Conservation (phyloP, 306 rosid species). For the Cicer pinnatifidum region DNA sequence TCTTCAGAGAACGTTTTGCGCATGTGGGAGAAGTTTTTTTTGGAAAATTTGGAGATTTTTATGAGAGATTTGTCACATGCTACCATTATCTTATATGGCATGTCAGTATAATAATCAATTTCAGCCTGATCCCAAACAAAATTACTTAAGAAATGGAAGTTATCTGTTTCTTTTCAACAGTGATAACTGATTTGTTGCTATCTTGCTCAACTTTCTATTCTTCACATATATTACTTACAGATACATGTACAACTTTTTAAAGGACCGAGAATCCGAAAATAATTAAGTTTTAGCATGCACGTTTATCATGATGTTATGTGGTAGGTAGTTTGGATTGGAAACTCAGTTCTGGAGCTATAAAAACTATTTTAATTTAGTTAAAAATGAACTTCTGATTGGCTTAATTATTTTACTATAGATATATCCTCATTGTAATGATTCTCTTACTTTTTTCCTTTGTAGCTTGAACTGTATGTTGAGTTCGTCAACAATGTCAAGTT, state of each 20-base stretch:
- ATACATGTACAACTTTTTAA: background rate
- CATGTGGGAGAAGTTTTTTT: too few species aligned
- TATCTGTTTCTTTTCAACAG: slow-evolving; percentile 16
- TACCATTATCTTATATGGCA: slow-evolving; percentile 1
- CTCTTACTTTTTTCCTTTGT: background rate
- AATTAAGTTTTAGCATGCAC: background rate
- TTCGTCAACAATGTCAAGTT: too few species aligned
- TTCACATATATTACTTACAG: background rate
- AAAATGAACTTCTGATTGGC: slow-evolving; percentile 3
- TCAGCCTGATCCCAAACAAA: slow-evolving; percentile 30
- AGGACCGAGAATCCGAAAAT: slow-evolving; percentile 5
- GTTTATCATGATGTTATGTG: slow-evolving; percentile 17
- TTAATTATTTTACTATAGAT: slow-evolving; percentile 28
- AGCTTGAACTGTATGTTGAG: slow-evolving; percentile 7
- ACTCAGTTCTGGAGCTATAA: slow-evolving; percentile 3
- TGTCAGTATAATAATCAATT: slow-evolving; percentile 30
- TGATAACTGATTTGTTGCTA: slow-evolving; percentile 18
- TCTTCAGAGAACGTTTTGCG: too few species aligned
- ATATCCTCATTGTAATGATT: slow-evolving; percentile 11
- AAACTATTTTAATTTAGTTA: background rate
- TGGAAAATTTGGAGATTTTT: too few species aligned
- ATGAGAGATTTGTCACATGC: background rate
- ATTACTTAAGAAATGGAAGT: slow-evolving; percentile 1
- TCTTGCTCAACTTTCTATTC: slow-evolving; percentile 22
- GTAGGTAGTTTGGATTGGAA: slow-evolving; percentile 33